Base-by-base conservation (phyloP, 306 rosid species). In the Benincasa hispida region DNA sequence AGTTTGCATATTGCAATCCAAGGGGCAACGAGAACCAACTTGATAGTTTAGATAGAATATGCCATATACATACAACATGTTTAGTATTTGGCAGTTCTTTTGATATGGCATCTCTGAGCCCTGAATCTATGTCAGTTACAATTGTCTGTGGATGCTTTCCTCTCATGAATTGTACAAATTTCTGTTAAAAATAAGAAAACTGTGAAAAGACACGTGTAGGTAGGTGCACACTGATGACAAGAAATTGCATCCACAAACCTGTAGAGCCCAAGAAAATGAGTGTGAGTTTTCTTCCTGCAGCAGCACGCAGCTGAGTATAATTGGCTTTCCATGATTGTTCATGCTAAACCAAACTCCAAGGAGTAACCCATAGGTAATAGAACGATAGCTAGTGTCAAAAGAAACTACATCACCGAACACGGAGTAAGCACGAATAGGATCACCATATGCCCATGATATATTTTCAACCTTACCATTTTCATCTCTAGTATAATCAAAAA, bases 281-380 rank as follows among this genome's bases (percentile, higher is more conserved):
- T 65, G 82, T 13, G 86, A 78, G 75, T 87, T 83, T 78, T 89
- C 92, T 54, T 87, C 92, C 76, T 89, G 92, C 79, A 89, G 84
- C 83, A 88, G 78, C 45, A 77, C 89, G 72, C 86, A 85, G 28
- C 92, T 84, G 19, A 88, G 76, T 65, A 85, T 58, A 51, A 87
- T 79, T 53, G 86, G 85, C 81, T 83, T 87, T 61, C 92, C 92
- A 30, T 81, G 81, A 79, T 83, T 89, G 76, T 87, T 85, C 9
- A 87, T 85, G 12, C 92, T 86, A 75, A 87, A 85, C 92, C 86
- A 87, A 63, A 82, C 83, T 79, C 92, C 92, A 69, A 89, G 89
- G 58, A 86, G 84, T 79, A 89, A 78, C 54, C 90, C 92, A 65
- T 85, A 82, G 59, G 87, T 85, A 69, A 85, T 77, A 70, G 90